Conservation (phyloP, 768 basidiomycete genomes). For the Boletellus emodensis region DNA sequence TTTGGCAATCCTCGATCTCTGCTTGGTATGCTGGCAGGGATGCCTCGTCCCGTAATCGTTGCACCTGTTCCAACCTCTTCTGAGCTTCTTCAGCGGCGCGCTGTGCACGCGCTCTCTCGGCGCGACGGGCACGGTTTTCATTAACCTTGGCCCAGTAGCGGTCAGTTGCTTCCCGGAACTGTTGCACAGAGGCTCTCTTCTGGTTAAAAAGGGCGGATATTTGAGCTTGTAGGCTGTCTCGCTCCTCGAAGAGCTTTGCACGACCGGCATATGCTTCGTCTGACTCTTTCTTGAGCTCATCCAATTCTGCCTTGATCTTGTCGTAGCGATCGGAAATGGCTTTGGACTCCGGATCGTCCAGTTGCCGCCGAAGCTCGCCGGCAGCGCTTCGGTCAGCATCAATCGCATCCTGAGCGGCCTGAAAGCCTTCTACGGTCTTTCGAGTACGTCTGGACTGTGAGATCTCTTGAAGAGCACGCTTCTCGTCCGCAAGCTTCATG, state of each 20-base stretch:
- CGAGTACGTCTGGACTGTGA: constrained; percentile 65
- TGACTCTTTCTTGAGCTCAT: constrained; percentile 78
- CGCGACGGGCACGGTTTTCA: constrained; percentile 83
- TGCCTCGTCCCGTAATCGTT: constrained; percentile 87
- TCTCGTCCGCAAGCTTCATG: constrained; percentile 93
- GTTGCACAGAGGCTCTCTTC: constrained; percentile 70
- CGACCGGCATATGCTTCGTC: constrained; percentile 82
- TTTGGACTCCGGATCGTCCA: constrained; percentile 88
- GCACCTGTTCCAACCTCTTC: constrained; percentile 75
- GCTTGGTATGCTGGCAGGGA: constrained; percentile 83
- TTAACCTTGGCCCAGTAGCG: constrained; percentile 77
- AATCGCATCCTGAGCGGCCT: constrained; percentile 73
- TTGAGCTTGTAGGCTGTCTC: constrained; percentile 65
- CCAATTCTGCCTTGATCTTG: constrained; percentile 77
- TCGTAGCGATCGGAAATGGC: constrained; percentile 80
- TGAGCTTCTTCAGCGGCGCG: constrained; percentile 72
- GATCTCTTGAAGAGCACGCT: constrained; percentile 91
- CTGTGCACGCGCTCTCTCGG: constrained; percentile 71
- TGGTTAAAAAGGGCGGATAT: constrained; percentile 67
- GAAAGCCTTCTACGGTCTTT: constrained; percentile 75
- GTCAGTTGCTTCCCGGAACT: constrained; percentile 81
- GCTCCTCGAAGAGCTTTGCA: constrained; percentile 81
- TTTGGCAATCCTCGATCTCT: constrained; percentile 96
- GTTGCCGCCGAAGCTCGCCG: constrained; percentile 77
- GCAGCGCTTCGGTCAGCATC: constrained; percentile 68